These are phyloP conservation scores for Botrytis porri DNA, from an alignment of 2,329 filamentous ascomycete genomes.

Conservation along the genomic window DNA sequence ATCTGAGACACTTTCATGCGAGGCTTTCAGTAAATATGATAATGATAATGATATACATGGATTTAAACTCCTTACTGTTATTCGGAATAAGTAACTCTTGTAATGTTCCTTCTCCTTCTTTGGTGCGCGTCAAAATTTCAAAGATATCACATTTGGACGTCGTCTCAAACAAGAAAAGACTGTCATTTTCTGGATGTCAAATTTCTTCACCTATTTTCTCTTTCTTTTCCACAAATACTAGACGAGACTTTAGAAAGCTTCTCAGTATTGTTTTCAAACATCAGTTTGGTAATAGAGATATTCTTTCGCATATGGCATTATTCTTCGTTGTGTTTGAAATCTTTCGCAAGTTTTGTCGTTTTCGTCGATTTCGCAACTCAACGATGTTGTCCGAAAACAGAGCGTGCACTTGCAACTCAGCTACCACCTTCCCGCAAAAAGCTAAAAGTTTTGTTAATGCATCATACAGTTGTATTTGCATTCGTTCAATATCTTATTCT, in stretches of 20 bases:
- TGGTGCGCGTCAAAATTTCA: background rate
- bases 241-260: background rate
- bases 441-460: too few relatives aligned
- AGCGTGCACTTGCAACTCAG: background rate
- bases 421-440: background rate
- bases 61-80: background rate
- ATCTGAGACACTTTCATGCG: slow-evolving; percentile 13
- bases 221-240: too few relatives aligned
- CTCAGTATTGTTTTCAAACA: background rate
- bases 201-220: background rate
- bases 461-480: background rate
- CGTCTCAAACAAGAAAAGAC: background rate
- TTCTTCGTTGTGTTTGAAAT: too few relatives aligned
- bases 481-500: background rate
- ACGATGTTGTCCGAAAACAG: background rate
- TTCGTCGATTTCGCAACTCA: background rate
- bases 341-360: background rate
- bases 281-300: too few relatives aligned
- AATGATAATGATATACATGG: background rate
- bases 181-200: background rate
- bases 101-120: too few relatives aligned
- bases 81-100: background rate
- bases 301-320: background rate
- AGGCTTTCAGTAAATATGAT: background rate
- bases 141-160: background rate